Conservation (phyloP, 2,329 filamentous ascomycete species). For the Fonsecaea monophora region DNA sequence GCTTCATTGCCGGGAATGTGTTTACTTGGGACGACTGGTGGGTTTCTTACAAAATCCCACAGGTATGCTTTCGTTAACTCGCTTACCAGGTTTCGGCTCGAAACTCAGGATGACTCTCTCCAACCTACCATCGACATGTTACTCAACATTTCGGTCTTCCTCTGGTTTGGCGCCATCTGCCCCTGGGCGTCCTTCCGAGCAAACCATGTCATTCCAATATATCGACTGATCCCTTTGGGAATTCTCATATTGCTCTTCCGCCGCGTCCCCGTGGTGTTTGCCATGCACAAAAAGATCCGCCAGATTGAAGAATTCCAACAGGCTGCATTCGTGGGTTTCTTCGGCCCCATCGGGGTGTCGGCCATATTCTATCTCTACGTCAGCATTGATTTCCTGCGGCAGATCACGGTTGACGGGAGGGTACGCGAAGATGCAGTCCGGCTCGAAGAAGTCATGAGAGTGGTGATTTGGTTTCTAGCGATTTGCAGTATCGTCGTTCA, state of each 20-base stretch:
- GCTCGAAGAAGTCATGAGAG: constrained; percentile 69
- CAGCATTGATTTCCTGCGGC: constrained; percentile 73
- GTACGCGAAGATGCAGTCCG: constrained; percentile 69
- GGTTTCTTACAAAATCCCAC: constrained; percentile 37
- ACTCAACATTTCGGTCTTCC: constrained; percentile 84
- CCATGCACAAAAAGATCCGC: constrained; percentile 75
- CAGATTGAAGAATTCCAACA: constrained; percentile 78
- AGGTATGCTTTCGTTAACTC: constrained; percentile 4
- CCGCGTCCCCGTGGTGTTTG: constrained; percentile 77
- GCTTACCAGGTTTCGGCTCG: constrained; percentile 76
- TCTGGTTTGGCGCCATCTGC: constrained; percentile 87
- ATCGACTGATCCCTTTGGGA: constrained; percentile 74
- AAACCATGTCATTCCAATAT: constrained; percentile 74
- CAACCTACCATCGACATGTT: constrained; percentile 95
- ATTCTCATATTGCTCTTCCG: constrained; percentile 78
- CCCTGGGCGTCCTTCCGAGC: constrained; percentile 76
- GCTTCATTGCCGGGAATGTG: constrained; percentile 87
- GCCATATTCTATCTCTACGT: constrained; percentile 91
- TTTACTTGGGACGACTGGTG: constrained; percentile 78
- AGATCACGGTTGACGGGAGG: constrained; percentile 64
- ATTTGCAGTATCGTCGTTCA: constrained; percentile 77
- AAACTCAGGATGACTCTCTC: constrained; percentile 88
- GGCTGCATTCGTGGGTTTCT: constrained; percentile 87
- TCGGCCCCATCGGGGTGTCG: constrained; percentile 88
- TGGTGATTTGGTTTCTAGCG: constrained; percentile 85